Evolutionary conservation across 108 stramenopile genomes (phyloP).

Genomic region (Chaetoceros tenuissimus): DNA sequence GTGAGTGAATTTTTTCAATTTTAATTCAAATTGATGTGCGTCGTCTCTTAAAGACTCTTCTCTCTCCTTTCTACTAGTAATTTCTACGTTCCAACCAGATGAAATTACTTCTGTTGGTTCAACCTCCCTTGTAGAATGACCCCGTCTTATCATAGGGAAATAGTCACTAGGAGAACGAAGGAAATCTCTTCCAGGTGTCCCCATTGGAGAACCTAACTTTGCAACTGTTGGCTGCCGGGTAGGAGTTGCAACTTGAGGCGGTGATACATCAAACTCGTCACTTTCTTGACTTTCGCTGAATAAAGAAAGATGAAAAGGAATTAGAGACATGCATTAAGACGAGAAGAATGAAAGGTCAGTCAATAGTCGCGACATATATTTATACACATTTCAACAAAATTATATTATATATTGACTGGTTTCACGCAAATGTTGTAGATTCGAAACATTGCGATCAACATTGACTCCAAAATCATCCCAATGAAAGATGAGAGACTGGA

Average conservation of each 20-base stretch:
- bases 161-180: conserved; percentile 42
- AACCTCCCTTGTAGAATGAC: conserved; percentile 43
- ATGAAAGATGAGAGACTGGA: too few relatives aligned
- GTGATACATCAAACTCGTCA: neutral
- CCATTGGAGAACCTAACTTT: neutral
- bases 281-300: too few relatives aligned
- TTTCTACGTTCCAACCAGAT: conserved; percentile 77
- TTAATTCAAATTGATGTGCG: conserved; percentile 66
- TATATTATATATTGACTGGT: too few relatives aligned
- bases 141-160: conserved; percentile 77
- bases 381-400: too few relatives aligned
- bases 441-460: too few relatives aligned
- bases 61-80: conserved; percentile 68
- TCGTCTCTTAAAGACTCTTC: conserved; percentile 77
- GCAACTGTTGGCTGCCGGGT: conserved; percentile 1
- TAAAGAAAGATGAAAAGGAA: too few relatives aligned
- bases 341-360: too few relatives aligned
- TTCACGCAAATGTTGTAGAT: too few relatives aligned
- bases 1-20: conserved; percentile 53
- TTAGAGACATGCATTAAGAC: too few relatives aligned
- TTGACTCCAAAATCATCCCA: too few relatives aligned
- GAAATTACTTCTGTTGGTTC: conserved; percentile 56
- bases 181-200: conserved; percentile 4
- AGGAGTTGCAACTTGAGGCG: neutral
- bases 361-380: too few relatives aligned